Base-by-base conservation (phyloP, 306 rosid genomes). In the Glycine latifolia region DNA sequence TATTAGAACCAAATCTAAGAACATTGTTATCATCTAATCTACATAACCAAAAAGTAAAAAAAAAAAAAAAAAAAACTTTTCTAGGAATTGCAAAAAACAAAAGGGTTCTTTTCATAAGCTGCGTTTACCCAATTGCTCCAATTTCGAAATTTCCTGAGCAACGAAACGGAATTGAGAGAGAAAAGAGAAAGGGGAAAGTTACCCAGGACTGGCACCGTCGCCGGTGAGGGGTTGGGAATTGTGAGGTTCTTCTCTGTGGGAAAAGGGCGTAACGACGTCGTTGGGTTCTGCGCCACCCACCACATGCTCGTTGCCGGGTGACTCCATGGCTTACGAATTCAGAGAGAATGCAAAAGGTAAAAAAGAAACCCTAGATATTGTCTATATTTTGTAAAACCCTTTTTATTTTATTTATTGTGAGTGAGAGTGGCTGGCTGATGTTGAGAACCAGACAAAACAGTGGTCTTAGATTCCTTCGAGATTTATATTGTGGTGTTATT, bases 151-250 rank as follows among this genome's bases (percentile, higher is more conserved):
- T 73, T 81, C 59, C 63, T 10, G 4, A 10, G 70, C 71, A 87
- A 48, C 49, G 71, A 84, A 80, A 70, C 12, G 15, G 52, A 82
- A 15, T 52, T 39, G 31, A 46, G 50, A 10, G 4, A 47, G 10
- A 41, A 43, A 53, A 61, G 4, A 44, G n/a, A 70, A 54, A 10
- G 49, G 31, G 26, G 49, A 14, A 65, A 37, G 53, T 81, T 88
- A 95, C 99, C 98, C 99, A 7, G 99, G 93, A 79, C 99, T 95
- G 3, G 98, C 99, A 16, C 99, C 98, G 71, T 95, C 97, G 63
- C 97, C 98, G 71, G 90, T 84, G 20, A 89, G 95, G 68, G 96
- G 87, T 16, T 89, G 97, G 7, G 95, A 87, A 84, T 89, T 91
- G 83, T 92, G 91, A 65, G 86, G 91, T 16, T 86, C 98, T 46